Evolutionary conservation across 2,329 filamentous ascomycete species (phyloP).

Genomic region (Mariannaea elegans): DNA sequence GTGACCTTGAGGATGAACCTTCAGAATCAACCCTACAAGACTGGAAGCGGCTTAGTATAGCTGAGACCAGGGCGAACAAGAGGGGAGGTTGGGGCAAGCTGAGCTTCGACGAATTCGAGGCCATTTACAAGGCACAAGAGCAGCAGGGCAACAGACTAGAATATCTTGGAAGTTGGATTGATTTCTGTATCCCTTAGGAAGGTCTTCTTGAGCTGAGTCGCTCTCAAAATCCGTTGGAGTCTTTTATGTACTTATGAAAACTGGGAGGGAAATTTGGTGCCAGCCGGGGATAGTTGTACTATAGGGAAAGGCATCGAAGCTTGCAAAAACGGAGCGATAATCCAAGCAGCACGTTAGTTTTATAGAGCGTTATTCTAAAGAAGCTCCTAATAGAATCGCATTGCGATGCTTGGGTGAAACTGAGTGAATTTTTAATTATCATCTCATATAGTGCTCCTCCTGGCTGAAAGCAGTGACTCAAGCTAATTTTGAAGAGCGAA

Average conservation of each 20-base stretch:
- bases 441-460: no score
- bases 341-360: no score
- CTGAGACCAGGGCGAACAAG: constrained; percentile 73
- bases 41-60: constrained; percentile 67
- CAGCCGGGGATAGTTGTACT: neutral
- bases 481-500: no score
- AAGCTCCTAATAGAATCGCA: no score
- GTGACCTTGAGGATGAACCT: constrained; percentile 33
- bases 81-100: constrained; percentile 85
- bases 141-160: constrained; percentile 72
- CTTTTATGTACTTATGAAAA: no score
- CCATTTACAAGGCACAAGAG: constrained; percentile 74
- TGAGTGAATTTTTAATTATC: no score
- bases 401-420: no score
- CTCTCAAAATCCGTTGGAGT: no score
- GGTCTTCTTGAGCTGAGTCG: neutral
- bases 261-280: neutral
- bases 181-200: constrained; percentile 73
- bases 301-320: neutral
- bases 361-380: no score
- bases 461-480: no score
- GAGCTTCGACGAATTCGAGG: constrained; percentile 81
- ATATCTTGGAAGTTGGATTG: constrained; percentile 91
- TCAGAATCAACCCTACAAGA: constrained; percentile 49
- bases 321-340: neutral